Conservation (phyloP, 2,329 filamentous ascomycete genomes). For the Geosmithia putterillii region DNA sequence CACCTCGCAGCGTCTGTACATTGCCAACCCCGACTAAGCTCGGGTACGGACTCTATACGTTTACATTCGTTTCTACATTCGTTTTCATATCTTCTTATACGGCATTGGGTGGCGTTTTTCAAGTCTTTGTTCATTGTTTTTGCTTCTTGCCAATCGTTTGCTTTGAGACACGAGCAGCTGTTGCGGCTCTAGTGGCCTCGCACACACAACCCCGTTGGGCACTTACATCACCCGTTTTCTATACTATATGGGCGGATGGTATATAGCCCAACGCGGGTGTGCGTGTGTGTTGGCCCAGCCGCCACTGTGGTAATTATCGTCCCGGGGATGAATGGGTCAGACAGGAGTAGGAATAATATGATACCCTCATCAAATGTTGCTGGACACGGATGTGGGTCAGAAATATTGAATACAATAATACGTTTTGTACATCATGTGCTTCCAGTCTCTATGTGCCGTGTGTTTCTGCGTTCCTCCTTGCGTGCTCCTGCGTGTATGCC, state of each 20-base stretch:
- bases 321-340: background rate
- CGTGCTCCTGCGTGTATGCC: no score
- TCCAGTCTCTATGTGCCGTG: no score
- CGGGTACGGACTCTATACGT: no score
- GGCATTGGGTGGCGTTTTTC: background rate
- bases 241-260: no score
- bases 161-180: background rate
- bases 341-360: background rate
- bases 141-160: background rate
- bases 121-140: background rate
- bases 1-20: slow-evolving; percentile 61
- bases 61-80: no score
- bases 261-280: background rate
- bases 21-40: slow-evolving; percentile 65
- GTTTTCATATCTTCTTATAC: background rate
- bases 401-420: background rate
- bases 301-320: background rate
- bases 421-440: background rate
- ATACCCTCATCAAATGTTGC: background rate
- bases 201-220: no score
- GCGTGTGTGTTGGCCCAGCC: no score
- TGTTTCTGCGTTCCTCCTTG: no score
- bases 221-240: no score
- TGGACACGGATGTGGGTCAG: background rate
- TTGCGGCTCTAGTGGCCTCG: background rate